phyloP scores from a whole-genome alignment of 495 filamentous ascomycete genomes.

The Aspergillus kassunensis region DNA sequence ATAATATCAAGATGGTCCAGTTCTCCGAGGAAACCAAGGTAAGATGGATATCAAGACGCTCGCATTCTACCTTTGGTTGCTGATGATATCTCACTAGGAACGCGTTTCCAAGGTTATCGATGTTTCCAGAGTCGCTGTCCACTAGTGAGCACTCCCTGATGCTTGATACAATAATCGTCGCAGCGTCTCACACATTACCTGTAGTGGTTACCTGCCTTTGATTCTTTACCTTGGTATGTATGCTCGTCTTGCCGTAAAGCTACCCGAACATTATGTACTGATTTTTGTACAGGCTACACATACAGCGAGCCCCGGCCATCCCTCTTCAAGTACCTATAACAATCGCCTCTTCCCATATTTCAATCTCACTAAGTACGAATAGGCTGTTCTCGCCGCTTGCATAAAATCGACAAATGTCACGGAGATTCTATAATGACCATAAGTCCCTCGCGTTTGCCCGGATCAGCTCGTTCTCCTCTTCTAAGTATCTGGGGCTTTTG shows the following conservation, averaged over 20 bases:
- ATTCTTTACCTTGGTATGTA: slow-evolving; percentile 94
- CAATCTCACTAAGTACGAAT: slow-evolving; percentile 17
- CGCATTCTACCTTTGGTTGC: neutral
- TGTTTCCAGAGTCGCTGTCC: slow-evolving; percentile 88
- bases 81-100: slow-evolving; percentile 56
- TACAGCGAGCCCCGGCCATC: slow-evolving; percentile 86
- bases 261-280: slow-evolving; percentile 5
- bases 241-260: slow-evolving; percentile 1
- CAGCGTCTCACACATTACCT: slow-evolving; percentile 29
- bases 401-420: slow-evolving; percentile 7
- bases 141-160: slow-evolving; percentile 62
- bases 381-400: slow-evolving; percentile 75
- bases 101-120: slow-evolving; percentile 94
- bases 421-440: neutral
- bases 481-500: neutral
- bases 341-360: neutral
- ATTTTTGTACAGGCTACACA: slow-evolving; percentile 70
- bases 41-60: slow-evolving; percentile 10
- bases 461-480: neutral
- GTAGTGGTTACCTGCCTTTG: slow-evolving; percentile 90
- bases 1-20: slow-evolving; percentile 61
- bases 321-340: slow-evolving; percentile 72
- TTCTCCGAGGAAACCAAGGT: slow-evolving; percentile 98
- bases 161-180: slow-evolving; percentile 6
- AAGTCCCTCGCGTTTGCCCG: neutral